Conservation (phyloP, 139 green algal species). For the Closterium sp. region DNA sequence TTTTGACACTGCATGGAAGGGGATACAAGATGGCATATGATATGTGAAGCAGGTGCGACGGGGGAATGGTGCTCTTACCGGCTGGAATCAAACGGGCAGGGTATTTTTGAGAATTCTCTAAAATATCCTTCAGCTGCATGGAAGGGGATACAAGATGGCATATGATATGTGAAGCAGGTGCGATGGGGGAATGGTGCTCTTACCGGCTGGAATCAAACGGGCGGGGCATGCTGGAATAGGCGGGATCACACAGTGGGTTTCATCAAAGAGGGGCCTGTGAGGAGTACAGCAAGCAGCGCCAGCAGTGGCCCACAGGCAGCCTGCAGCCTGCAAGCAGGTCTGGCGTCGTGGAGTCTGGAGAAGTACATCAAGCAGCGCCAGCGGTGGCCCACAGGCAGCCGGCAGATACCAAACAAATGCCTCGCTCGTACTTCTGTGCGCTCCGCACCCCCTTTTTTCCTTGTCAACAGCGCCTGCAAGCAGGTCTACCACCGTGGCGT, state of each 20-base stretch:
- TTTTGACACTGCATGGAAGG: constrained; percentile 9
- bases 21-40: neutral
- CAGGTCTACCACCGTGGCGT: constrained; percentile 21
- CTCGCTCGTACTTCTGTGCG: too few relatives aligned
- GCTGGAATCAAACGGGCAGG: too few relatives aligned
- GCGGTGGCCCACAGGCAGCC: constrained; percentile 34
- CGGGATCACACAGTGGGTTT: too few relatives aligned
- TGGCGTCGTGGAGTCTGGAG: neutral
- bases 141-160: neutral
- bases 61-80: neutral
- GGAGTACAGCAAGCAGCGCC: too few relatives aligned
- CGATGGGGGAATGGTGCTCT: neutral
- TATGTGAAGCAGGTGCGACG: neutral
- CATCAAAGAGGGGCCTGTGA: too few relatives aligned
- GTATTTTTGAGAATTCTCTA: too few relatives aligned
- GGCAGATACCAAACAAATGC: constrained; percentile 19
- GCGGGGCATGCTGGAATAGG: too few relatives aligned
- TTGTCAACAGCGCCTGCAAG: constrained; percentile 9
- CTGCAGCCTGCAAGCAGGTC: neutral
- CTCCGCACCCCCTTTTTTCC: too few relatives aligned
- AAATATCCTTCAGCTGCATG: too few relatives aligned
- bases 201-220: neutral
- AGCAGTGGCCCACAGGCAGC: too few relatives aligned
- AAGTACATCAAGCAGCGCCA: constrained; percentile 55
- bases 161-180: neutral